Conservation (phyloP, 2,329 filamentous ascomycete genomes). For the Penicillium sp. region DNA sequence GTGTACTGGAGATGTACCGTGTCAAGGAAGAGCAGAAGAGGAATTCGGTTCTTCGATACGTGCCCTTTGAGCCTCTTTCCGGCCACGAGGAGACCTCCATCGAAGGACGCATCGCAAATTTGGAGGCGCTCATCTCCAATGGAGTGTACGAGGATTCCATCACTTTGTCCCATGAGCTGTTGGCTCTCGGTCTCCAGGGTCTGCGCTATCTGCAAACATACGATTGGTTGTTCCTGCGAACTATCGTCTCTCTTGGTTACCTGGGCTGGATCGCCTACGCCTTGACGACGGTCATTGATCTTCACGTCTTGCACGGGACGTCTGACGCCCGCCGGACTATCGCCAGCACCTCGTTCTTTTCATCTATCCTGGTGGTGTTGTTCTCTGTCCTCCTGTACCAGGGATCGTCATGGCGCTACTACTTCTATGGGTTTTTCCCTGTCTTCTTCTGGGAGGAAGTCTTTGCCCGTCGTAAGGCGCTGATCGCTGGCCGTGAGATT, state of each 20-base stretch:
- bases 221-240: conserved; percentile 93
- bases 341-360: conserved; percentile 68
- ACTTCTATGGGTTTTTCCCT: conserved; percentile 89
- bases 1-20: conserved; percentile 92
- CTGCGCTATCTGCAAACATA: conserved; percentile 96
- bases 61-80: conserved; percentile 72
- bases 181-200: conserved; percentile 77
- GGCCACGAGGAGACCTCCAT: conserved; percentile 62
- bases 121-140: conserved; percentile 68
- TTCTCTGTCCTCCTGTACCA: conserved; percentile 82
- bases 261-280: conserved; percentile 95
- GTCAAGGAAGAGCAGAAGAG: conserved; percentile 90
- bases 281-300: conserved; percentile 82
- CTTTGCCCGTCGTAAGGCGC: conserved; percentile 72
- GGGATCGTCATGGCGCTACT: conserved; percentile 81
- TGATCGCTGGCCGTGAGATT: conserved; percentile 67
- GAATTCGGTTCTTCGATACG: conserved; percentile 74
- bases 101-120: conserved; percentile 68
- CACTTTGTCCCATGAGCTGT: conserved; percentile 73
- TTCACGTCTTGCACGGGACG: conserved; percentile 79
- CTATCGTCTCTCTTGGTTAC: conserved; percentile 87
- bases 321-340: conserved; percentile 67
- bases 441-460: conserved; percentile 97
- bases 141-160: conserved; percentile 78
- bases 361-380: conserved; percentile 72